Evolutionary conservation across 202 grass and related monocot genomes (phyloP).

Genomic region (Saccharum hybrid): DNA sequence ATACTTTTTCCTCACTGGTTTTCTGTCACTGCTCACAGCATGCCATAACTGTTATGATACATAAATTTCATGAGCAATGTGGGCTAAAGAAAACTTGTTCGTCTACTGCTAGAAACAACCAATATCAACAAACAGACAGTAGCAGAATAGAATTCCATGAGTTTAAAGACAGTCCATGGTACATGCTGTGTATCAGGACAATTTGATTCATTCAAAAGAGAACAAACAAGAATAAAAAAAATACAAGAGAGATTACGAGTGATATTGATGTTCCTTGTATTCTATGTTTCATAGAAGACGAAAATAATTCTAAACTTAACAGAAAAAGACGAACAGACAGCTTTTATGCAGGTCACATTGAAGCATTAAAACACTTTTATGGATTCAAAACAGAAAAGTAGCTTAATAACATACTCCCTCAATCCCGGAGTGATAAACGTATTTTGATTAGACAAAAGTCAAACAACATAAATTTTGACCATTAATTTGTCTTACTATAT

Average conservation of each 20-base stretch:
- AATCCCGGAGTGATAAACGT: not conserved
- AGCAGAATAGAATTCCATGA: conserved; percentile 11
- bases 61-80: conserved; percentile 47
- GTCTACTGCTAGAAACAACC: conserved; percentile 35
- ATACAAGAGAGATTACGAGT: not conserved
- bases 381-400: conserved; percentile 16
- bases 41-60: conserved; percentile 69
- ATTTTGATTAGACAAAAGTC: not conserved
- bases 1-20: conserved; percentile 82
- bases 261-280: not conserved
- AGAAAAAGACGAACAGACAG: not conserved
- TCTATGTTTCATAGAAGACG: not conserved
- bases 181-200: conserved; percentile 8
- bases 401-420: not conserved
- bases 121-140: conserved; percentile 36
- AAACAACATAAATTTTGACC: not conserved
- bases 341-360: conserved; percentile 10
- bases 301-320: not conserved
- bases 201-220: not conserved
- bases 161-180: conserved; percentile 1
- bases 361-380: conserved; percentile 3
- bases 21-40: conserved; percentile 84
- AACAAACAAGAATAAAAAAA: not conserved
- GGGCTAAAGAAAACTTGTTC: conserved; percentile 23
- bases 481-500: not conserved